Evolutionary conservation across 306 rosid species (phyloP).

Genomic region (Sindora glabra): DNA sequence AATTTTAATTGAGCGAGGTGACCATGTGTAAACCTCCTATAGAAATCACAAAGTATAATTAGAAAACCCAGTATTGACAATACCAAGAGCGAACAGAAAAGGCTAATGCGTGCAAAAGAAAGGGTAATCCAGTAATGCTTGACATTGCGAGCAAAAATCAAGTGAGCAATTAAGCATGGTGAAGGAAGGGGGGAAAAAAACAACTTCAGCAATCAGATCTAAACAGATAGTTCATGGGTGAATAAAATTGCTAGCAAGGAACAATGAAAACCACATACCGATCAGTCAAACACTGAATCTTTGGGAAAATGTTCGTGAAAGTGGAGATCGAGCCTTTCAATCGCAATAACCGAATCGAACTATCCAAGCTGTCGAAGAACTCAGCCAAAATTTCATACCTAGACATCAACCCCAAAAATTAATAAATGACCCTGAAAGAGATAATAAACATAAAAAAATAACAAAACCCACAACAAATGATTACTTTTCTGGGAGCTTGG

Average conservation of each 20-base stretch:
- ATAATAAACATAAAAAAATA: background rate
- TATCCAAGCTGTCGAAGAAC: slow-evolving; percentile 51
- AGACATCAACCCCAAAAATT: background rate
- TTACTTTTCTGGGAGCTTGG: slow-evolving; percentile 51
- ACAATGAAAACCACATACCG: slow-evolving; percentile 30
- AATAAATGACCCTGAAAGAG: background rate
- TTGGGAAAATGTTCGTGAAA: slow-evolving; percentile 37
- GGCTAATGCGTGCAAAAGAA: too few relatives aligned
- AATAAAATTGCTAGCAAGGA: background rate
- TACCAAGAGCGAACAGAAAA: background rate
- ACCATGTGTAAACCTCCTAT: slow-evolving; percentile 66
- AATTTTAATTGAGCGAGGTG: slow-evolving; percentile 78
- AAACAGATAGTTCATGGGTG: too few relatives aligned
- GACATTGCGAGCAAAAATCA: too few relatives aligned
- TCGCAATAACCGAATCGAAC: slow-evolving; percentile 44
- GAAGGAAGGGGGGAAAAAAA: too few relatives aligned
- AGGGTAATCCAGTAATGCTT: too few relatives aligned
- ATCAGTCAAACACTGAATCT: slow-evolving; percentile 51
- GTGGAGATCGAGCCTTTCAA: slow-evolving; percentile 31
- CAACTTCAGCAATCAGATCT: background rate
- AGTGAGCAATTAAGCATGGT: too few relatives aligned
- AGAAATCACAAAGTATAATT: background rate
- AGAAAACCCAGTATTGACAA: background rate
- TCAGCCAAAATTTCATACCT: slow-evolving; percentile 48
- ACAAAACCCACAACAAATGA: background rate